A percentile compares a stretch with the other conserved stretches of the same genome.
phyloP scores from a whole-genome alignment of 805 yeast genomes.

The Hanseniaspora hatyaiensis region DNA sequence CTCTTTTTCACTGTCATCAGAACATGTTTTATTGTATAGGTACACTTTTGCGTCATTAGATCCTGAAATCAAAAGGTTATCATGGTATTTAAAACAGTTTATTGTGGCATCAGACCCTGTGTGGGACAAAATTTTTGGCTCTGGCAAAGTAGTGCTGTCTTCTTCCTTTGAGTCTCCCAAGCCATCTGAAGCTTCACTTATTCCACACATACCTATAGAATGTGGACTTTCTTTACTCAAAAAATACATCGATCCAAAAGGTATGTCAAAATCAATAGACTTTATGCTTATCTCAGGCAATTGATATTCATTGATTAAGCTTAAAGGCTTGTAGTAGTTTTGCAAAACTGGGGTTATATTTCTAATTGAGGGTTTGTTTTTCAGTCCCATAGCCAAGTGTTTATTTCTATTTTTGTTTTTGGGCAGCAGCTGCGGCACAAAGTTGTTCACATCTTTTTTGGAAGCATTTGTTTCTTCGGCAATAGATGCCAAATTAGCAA shows the following conservation, averaged over 20 bases:
- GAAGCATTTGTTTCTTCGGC: slow-evolving; percentile 20
- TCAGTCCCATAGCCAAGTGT: neutral
- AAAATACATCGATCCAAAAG: slow-evolving; percentile 65
- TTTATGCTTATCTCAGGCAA: slow-evolving; percentile 46
- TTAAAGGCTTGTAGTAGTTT: slow-evolving; percentile 51
- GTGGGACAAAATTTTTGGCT: neutral
- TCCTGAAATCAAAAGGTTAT: slow-evolving; percentile 39
- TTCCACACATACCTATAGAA: neutral
- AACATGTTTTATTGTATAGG: slow-evolving; percentile 41
- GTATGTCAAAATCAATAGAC: slow-evolving; percentile 56
- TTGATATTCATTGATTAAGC: slow-evolving; percentile 36
- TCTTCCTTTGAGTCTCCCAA: too few species aligned
- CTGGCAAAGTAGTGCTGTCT: too few species aligned
- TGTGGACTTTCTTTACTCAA: slow-evolving; percentile 23
- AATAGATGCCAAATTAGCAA: slow-evolving; percentile 17
- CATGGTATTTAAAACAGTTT: slow-evolving; percentile 47
- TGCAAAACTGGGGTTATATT: slow-evolving; percentile 53
- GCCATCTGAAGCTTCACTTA: too few species aligned
- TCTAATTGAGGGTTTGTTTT: slow-evolving; percentile 25
- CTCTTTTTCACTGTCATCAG: too few species aligned
- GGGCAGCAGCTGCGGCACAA: slow-evolving; percentile 24
- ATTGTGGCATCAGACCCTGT: slow-evolving; percentile 35
- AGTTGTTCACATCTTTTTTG: slow-evolving; percentile 20
- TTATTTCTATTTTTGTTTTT: slow-evolving; percentile 23
- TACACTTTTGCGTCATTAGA: slow-evolving; percentile 52